These are phyloP conservation scores for Alternaria gaisen DNA, from an alignment of 2,329 filamentous ascomycete genomes.

Conservation along the genomic window DNA sequence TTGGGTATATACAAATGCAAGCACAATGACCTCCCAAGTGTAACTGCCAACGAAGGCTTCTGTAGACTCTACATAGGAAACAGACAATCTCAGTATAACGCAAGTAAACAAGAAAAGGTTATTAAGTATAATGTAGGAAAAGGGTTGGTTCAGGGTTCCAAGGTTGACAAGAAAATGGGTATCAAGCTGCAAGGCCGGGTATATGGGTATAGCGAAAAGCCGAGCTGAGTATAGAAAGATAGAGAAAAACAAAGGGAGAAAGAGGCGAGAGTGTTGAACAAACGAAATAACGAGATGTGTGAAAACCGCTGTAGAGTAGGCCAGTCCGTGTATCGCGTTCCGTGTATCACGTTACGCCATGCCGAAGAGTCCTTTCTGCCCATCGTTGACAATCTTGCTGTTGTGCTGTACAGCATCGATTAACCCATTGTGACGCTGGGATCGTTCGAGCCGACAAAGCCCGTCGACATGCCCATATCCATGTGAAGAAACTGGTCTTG, in stretches of 20 bases:
- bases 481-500: constrained; percentile 45
- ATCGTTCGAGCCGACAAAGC: constrained; percentile 40
- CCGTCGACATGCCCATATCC: constrained; percentile 43
- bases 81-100: constrained; percentile 1
- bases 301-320: constrained; percentile 6
- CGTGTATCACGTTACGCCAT: constrained; percentile 17
- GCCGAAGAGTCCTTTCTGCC: constrained; percentile 8
- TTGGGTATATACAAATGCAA: constrained; percentile 6
- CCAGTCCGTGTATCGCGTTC: constrained; percentile 8
- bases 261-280: constrained; percentile 8
- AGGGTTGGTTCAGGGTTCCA: background rate
- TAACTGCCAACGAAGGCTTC: constrained; percentile 2
- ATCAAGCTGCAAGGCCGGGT: constrained; percentile 5
- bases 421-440: constrained; percentile 31
- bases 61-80: constrained; percentile 8
- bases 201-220: constrained; percentile 8
- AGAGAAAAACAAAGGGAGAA: background rate
- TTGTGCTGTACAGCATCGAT: constrained; percentile 7
- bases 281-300: constrained; percentile 9
- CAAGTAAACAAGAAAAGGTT: background rate
- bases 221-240: constrained; percentile 6
- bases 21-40: constrained; percentile 1
- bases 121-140: background rate
- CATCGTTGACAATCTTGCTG: constrained; percentile 8
- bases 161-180: background rate